phyloP scores from a whole-genome alignment of 805 yeast genomes.

The Kazachstania bromeliacearum region DNA sequence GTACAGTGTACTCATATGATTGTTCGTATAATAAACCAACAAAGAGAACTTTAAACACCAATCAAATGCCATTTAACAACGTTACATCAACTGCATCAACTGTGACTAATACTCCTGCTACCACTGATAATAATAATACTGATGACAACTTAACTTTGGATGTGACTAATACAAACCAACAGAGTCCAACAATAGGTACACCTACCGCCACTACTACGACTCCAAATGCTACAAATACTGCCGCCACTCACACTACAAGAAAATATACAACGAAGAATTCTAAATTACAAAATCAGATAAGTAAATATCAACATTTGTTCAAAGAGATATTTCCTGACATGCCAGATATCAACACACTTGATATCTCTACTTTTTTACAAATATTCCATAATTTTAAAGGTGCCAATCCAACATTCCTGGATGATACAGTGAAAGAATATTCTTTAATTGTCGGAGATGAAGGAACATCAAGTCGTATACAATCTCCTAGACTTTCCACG shows the following conservation, averaged over 20 bases:
- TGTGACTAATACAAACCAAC: not conserved
- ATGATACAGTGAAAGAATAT: constrained; percentile 21
- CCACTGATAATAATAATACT: not conserved
- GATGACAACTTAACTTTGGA: not conserved
- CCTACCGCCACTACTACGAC: not conserved
- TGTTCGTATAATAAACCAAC: constrained; percentile 81
- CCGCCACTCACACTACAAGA: constrained; percentile 1
- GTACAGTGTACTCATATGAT: constrained; percentile 77
- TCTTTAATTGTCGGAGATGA: constrained; percentile 10
- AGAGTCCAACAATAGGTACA: not conserved
- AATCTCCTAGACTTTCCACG: constrained; percentile 10
- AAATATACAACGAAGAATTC: constrained; percentile 9
- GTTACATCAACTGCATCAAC: not conserved
- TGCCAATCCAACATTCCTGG: constrained; percentile 7
- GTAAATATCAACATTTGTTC: constrained; percentile 19
- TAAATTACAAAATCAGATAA: constrained; percentile 13
- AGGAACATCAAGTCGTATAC: constrained; percentile 2
- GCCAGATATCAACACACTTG: constrained; percentile 20
- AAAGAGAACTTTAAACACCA: constrained; percentile 11
- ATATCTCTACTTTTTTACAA: constrained; percentile 21
- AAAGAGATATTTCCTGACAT: constrained; percentile 20
- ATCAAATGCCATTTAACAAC: not conserved
- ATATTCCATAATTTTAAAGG: constrained; percentile 16
- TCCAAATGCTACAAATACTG: not conserved
- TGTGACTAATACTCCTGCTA: not conserved